Evolutionary conservation across 495 filamentous ascomycete species (phyloP).

Genomic region (Arthonia radiata): DNA sequence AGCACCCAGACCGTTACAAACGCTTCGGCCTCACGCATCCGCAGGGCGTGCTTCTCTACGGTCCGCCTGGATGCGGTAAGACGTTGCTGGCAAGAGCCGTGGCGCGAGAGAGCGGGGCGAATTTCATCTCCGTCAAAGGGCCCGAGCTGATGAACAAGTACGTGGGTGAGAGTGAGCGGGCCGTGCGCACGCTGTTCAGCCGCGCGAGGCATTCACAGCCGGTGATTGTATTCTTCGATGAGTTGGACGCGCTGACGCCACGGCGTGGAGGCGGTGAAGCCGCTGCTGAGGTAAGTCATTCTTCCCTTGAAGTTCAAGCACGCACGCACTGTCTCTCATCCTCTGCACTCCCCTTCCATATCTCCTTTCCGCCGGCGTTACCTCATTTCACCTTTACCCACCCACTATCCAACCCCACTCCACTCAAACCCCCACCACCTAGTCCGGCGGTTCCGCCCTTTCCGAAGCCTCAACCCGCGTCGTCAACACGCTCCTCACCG

Average conservation of each 20-base stretch:
- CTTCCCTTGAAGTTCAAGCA: too few relatives aligned
- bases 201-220: slow-evolving; percentile 68
- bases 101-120: slow-evolving; percentile 81
- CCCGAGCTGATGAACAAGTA: slow-evolving; percentile 89
- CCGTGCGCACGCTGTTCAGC: slow-evolving; percentile 77
- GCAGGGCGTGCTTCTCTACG: slow-evolving; percentile 85
- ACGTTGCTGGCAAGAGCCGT: slow-evolving; percentile 91
- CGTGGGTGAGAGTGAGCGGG: slow-evolving; percentile 82
- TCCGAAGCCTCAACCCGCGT: slow-evolving; percentile 70
- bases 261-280: slow-evolving; percentile 65
- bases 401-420: too few relatives aligned
- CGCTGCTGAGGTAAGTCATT: too few relatives aligned
- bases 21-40: slow-evolving; percentile 69
- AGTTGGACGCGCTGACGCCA: slow-evolving; percentile 80
- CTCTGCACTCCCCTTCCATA: too few relatives aligned
- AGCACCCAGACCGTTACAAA: slow-evolving; percentile 52
- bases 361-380: too few relatives aligned
- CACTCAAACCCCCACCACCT: too few relatives aligned
- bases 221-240: slow-evolving; percentile 95
- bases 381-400: too few relatives aligned
- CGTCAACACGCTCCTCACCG: slow-evolving; percentile 90
- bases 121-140: slow-evolving; percentile 95
- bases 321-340: too few relatives aligned
- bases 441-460: too few relatives aligned
- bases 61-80: slow-evolving; percentile 90